A percentile compares a stretch with the other conserved stretches of the same genome.
Evolutionary conservation across 257 asterid genomes (phyloP).

Genomic region (Jacaranda mimosifolia): DNA sequence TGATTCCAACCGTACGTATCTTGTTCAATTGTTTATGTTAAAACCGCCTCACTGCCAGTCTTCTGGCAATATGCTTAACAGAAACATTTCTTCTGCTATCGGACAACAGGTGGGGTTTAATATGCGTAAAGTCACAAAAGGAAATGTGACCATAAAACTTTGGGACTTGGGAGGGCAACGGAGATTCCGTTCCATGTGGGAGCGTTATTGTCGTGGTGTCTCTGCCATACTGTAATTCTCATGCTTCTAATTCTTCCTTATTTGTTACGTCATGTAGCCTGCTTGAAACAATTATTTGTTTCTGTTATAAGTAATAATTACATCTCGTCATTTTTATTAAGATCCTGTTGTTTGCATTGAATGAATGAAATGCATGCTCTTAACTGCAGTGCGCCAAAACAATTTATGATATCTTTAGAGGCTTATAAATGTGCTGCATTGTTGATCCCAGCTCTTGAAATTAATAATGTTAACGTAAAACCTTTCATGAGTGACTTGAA

Average conservation of each 20-base stretch:
- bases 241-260: slow-evolving; percentile 8
- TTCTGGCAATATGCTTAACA: slow-evolving; percentile 25
- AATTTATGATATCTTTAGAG: no score
- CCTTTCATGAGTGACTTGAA: background rate
- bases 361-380: background rate
- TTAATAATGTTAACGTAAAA: background rate
- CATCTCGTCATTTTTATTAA: background rate
- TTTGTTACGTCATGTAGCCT: background rate
- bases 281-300: background rate
- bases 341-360: background rate
- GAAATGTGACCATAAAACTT: slow-evolving; percentile 91
- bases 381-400: background rate
- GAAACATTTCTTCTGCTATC: slow-evolving; percentile 7
- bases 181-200: slow-evolving; percentile 97
- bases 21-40: background rate
- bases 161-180: slow-evolving; percentile 99
- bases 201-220: slow-evolving; percentile 97
- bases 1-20: slow-evolving; percentile 93
- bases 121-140: slow-evolving; percentile 98
- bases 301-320: background rate
- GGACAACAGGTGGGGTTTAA: slow-evolving; percentile 84
- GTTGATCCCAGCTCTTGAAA: background rate
- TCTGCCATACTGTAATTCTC: slow-evolving; percentile 77
- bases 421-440: background rate
- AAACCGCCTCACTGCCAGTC: background rate